Evolutionary conservation across 345 rosid genomes (phyloP).

Genomic region (Raphanus raphanistrum): DNA sequence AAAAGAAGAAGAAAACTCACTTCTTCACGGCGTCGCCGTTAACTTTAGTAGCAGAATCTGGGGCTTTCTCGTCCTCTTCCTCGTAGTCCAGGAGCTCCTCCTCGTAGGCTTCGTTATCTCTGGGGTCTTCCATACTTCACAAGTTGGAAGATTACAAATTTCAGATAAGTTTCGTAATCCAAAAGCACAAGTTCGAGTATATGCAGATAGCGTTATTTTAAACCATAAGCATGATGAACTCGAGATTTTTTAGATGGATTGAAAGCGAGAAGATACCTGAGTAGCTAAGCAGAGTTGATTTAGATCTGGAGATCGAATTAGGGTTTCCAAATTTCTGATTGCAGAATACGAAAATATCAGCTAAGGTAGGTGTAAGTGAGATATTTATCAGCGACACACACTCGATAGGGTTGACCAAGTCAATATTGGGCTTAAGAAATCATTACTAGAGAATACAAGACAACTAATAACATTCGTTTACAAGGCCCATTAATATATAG

Average conservation of each 20-base stretch:
- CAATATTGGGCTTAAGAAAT: neutral
- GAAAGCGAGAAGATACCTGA: constrained; percentile 37
- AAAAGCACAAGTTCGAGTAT: neutral
- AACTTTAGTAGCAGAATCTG: constrained; percentile 66
- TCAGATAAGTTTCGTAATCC: constrained; percentile 4
- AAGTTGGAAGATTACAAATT: neutral
- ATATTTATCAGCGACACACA: neutral
- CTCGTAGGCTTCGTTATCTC: constrained; percentile 96
- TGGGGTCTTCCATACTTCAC: constrained; percentile 81
- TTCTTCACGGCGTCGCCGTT: constrained; percentile 89
- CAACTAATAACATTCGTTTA: too few species aligned
- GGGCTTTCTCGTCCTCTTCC: constrained; percentile 90
- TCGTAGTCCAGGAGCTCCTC: constrained; percentile 98
- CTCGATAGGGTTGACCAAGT: neutral
- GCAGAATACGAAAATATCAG: neutral
- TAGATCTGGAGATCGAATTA: constrained; percentile 35
- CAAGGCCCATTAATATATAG: too few species aligned
- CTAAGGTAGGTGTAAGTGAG: neutral
- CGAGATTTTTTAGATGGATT: neutral
- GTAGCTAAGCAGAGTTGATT: constrained; percentile 5
- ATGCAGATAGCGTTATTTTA: neutral
- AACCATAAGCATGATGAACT: neutral
- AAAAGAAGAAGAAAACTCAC: constrained; percentile 45
- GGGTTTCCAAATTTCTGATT: constrained; percentile 45
- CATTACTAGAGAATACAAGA: neutral